phyloP scores from a whole-genome alignment of 2,329 filamentous ascomycete genomes.

The Simplicillium sp. region DNA sequence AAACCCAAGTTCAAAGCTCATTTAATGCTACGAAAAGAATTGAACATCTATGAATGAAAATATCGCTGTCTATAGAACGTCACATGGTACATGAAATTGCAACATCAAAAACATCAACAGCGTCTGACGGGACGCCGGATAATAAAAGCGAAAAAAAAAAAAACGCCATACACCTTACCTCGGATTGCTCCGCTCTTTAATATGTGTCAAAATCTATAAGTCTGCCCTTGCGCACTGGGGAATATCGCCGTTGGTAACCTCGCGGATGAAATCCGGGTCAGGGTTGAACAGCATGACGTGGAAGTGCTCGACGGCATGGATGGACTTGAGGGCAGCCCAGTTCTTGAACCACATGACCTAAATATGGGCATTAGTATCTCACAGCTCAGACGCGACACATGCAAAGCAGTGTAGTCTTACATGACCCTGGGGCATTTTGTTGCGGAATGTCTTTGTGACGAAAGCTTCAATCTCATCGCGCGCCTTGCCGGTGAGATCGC shows the following conservation, averaged over 20 bases:
- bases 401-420: constrained; percentile 28
- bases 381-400: constrained; percentile 6
- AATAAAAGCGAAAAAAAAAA: no score
- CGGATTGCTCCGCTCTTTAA: no score
- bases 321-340: constrained; percentile 74
- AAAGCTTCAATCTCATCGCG: constrained; percentile 60
- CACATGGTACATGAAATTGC: no score
- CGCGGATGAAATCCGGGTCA: constrained; percentile 55
- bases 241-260: constrained; percentile 66
- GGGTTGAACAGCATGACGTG: constrained; percentile 85
- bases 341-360: constrained; percentile 50
- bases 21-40: no score
- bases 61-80: no score
- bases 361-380: constrained; percentile 3
- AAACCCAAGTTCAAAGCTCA: background rate
- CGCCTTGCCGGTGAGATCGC: constrained; percentile 56
- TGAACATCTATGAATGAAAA: no score
- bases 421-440: constrained; percentile 37
- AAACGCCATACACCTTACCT: no score
- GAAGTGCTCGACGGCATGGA: constrained; percentile 85
- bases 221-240: constrained; percentile 44
- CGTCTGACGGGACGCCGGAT: no score
- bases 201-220: no score
- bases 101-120: no score
- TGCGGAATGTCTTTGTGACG: constrained; percentile 57